Evolutionary conservation across 2,329 filamentous ascomycete genomes (phyloP).

Genomic region (Aschersonia sp.): DNA sequence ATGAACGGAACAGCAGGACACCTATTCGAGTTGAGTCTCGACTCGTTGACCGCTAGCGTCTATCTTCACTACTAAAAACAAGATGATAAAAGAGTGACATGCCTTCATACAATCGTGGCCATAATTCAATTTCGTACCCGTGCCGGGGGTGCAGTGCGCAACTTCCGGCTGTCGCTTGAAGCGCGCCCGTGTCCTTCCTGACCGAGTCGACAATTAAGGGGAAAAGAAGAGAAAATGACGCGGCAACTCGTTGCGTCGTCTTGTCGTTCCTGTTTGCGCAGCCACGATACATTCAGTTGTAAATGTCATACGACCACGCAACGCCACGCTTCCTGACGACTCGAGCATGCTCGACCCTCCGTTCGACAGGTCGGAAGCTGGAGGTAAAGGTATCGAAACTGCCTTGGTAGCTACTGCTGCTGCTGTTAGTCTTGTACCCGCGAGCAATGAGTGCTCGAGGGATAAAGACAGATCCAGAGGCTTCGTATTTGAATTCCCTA

Average conservation of each 20-base stretch:
- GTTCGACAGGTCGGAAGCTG: background rate
- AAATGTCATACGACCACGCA: constrained; percentile 2
- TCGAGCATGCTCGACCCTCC: background rate
- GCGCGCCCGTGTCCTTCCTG: no score
- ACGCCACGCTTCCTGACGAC: background rate
- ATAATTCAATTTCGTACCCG: no score
- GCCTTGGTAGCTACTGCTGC: background rate
- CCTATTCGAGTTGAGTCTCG: background rate
- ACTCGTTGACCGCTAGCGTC: background rate
- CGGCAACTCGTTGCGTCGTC: background rate
- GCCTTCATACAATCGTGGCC: background rate
- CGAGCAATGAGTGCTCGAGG: constrained; percentile 3
- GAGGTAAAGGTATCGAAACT: constrained; percentile 2
- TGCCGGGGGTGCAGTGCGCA: no score
- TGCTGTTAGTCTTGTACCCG: background rate
- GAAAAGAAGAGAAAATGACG: background rate
- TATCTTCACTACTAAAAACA: background rate
- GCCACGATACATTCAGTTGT: background rate
- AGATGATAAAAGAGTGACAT: background rate
- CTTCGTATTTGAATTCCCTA: constrained; percentile 12
- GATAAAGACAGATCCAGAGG: constrained; percentile 12
- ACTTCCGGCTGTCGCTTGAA: no score
- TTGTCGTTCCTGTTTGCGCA: background rate
- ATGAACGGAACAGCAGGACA: no score
- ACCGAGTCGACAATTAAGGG: no score